Evolutionary conservation across 2,329 filamentous ascomycete species (phyloP), one percentile per base, ranked within the genome.

Genomic region (Fusarium camptoceras): DNA sequence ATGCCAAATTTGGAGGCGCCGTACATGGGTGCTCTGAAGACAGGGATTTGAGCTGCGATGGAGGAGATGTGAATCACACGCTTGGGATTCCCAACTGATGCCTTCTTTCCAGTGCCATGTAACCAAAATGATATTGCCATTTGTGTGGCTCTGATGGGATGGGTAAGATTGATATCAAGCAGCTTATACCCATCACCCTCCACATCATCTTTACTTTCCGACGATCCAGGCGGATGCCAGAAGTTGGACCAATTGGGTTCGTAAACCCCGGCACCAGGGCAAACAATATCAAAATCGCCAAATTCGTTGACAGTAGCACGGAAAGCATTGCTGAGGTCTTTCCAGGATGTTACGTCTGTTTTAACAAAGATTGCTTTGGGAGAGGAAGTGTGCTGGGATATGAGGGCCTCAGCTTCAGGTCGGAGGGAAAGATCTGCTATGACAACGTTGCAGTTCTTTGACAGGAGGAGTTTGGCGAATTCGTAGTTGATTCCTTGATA

Each of bases 231-330:
- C 3, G 81, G 81, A 34, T 78, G 76, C 81, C 81, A 83, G 53
- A 83, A 83, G 72, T 71, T 79, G 16, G 80, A 81, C 78, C 77
- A 82, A 8, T 75, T 66, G 68, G 83, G 84, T 63, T 85, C 84
- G 51, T 82, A 85, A 6, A 85, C 75, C 28, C 83, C 83, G 0
- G 83, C 83, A 1, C 83, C 83, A 0, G 83, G 82, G 39, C 82
- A 84, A 6, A 85, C 73, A 25, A 85, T 78, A 48, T 82, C 81
- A 61, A 82, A 76, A 4, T 69, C 72, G 0, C 79, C 80, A 51
- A 84, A 84, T 27, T 80, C 76, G 2, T 62, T 24, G 2, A 78
- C 42, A 0, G 82, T 73, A 6, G 68, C 66, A 6, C 77, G 68
- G 55, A 84, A 83, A 68, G 82, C 78, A 18, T 63, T 62, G 1